phyloP scores from a whole-genome alignment of 2,329 filamentous ascomycete genomes.

The Blumeriella jaapii region DNA sequence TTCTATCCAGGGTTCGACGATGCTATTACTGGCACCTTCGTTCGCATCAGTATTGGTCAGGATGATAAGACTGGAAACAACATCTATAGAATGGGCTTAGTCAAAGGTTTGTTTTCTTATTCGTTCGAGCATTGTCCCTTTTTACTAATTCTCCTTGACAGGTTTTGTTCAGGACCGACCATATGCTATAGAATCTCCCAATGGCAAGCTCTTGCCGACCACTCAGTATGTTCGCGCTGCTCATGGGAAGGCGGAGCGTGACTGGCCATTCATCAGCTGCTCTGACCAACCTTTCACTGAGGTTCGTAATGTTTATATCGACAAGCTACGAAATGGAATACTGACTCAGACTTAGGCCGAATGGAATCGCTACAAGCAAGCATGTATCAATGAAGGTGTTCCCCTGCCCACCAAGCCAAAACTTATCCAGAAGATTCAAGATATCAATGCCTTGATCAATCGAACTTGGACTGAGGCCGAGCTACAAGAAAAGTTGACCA shows the following conservation, averaged over 20 bases:
- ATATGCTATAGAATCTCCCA: constrained; percentile 67
- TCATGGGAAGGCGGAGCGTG: constrained; percentile 71
- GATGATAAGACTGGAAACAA: constrained; percentile 61
- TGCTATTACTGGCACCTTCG: constrained; percentile 72
- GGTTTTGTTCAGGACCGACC: constrained; percentile 69
- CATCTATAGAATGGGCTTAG: constrained; percentile 77
- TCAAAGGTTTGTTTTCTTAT: constrained; percentile 58
- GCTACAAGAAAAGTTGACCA: constrained; percentile 66
- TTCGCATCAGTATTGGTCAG: constrained; percentile 71
- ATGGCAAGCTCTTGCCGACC: constrained; percentile 68
- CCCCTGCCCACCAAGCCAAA: constrained; percentile 61
- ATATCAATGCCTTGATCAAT: constrained; percentile 69
- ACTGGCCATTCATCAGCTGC: constrained; percentile 83
- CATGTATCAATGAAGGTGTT: constrained; percentile 60
- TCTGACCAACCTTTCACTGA: constrained; percentile 81
- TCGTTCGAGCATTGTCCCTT: not conserved
- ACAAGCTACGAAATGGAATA: constrained; percentile 1
- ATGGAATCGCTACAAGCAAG: constrained; percentile 68
- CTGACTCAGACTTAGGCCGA: constrained; percentile 45
- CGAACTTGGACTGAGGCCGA: constrained; percentile 76
- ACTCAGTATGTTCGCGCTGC: constrained; percentile 75
- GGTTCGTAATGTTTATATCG: constrained; percentile 34
- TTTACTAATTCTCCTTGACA: constrained; percentile 30
- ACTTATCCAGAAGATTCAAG: constrained; percentile 60
- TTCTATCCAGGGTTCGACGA: constrained; percentile 86